phyloP scores from a whole-genome alignment of 108 stramenopile genomes.

The Cyclostephanos tholiformis region DNA sequence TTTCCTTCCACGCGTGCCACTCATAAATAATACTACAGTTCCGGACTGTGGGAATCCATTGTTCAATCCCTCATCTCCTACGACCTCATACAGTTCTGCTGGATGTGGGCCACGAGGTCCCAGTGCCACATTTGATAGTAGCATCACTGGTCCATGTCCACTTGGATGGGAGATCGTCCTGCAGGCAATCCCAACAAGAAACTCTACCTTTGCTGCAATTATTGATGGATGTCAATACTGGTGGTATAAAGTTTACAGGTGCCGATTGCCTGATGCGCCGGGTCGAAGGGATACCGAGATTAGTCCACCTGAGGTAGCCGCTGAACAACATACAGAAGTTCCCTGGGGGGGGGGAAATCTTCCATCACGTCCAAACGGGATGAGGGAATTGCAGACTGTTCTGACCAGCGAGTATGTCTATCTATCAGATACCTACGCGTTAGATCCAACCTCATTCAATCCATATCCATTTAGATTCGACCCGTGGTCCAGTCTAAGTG shows the following conservation, averaged over 20 bases:
- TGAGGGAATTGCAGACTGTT: neutral
- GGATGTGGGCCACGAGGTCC: constrained; percentile 8
- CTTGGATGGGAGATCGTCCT: too few relatives aligned
- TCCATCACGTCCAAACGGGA: neutral
- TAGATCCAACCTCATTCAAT: too few relatives aligned
- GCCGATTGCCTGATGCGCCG: neutral
- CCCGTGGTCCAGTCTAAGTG: neutral
- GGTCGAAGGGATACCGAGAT: too few relatives aligned
- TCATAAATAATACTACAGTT: too few relatives aligned
- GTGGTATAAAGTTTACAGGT: constrained; percentile 1
- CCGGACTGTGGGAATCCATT: neutral
- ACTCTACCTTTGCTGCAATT: neutral
- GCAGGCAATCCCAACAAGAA: too few relatives aligned
- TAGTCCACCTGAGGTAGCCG: neutral
- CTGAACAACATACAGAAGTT: neutral
- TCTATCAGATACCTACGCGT: neutral
- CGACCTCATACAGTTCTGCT: neutral
- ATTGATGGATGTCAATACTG: constrained; percentile 9
- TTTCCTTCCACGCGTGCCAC: too few relatives aligned
- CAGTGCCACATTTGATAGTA: neutral
- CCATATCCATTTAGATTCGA: constrained; percentile 1
- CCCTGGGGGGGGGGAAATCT: neutral
- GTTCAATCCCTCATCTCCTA: neutral
- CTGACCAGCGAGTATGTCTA: neutral
- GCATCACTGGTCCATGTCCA: too few relatives aligned